These are phyloP conservation scores for Pichia thaimueangensis DNA, from an alignment of 805 yeast genomes.

Conservation along the genomic window DNA sequence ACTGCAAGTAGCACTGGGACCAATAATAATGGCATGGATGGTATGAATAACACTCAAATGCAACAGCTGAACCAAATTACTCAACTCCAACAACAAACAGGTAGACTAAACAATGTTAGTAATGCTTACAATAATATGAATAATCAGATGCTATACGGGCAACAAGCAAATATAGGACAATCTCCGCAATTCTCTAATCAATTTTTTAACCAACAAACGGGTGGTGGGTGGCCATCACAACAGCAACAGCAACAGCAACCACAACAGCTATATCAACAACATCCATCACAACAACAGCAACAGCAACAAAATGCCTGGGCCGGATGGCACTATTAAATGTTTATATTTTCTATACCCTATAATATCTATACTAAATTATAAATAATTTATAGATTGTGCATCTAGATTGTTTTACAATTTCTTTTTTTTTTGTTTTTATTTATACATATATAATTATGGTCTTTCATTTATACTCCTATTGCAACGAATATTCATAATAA, in stretches of 20 bases:
- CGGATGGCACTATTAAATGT: slow-evolving; percentile 7
- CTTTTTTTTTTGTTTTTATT: too few species aligned
- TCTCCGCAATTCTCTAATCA: slow-evolving; percentile 3
- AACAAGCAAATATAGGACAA: slow-evolving; percentile 11
- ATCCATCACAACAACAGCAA: slow-evolving; percentile 14
- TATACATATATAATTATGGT: too few species aligned
- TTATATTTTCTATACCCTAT: background rate
- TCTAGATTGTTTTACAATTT: too few species aligned
- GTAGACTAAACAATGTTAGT: background rate
- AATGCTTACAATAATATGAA: background rate
- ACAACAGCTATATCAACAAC: slow-evolving; percentile 15
- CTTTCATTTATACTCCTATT: too few species aligned
- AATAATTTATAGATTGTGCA: too few species aligned
- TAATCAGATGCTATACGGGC: slow-evolving; percentile 4
- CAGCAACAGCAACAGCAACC: slow-evolving; percentile 16
- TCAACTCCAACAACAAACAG: background rate
- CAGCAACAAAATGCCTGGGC: slow-evolving; percentile 4
- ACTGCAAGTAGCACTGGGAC: too few species aligned
- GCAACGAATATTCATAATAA: too few species aligned
- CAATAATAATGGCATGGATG: background rate
- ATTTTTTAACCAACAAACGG: slow-evolving; percentile 5
- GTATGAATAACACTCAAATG: slow-evolving; percentile 1
- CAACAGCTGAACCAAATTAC: slow-evolving; percentile 3
- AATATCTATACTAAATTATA: too few species aligned
- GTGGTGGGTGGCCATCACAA: slow-evolving; percentile 8